Evolutionary conservation across 768 basidiomycete species (phyloP), one percentile per base, ranked within the genome.

Genomic region (Kwoniella sp.): DNA sequence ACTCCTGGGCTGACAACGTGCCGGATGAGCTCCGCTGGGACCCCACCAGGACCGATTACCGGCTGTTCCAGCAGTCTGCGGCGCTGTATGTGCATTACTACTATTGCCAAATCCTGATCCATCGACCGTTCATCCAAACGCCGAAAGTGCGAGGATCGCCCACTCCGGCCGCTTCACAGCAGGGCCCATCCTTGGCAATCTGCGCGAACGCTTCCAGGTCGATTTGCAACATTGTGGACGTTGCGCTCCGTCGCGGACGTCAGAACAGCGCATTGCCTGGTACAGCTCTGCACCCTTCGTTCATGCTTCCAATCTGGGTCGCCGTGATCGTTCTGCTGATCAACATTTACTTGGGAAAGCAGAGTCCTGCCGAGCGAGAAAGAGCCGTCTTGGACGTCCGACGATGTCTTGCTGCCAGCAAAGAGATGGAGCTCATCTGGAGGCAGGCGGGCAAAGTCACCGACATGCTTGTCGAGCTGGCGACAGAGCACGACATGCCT

Each of bases 171-270:
- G 36, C 19, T 38, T 27, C 38, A 22, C 46, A 63, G 49, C 67
- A 65, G 15, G 82, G 83, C 65, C 85, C 84, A 9, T 86, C 84
- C 0, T 77, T 86, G 19, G 83, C 85, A 0, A 87, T 86, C 47
- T 88, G 84, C 70, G 83, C 84, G n/a, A 89, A 89, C 46, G 83
- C 89, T 0, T 86, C 89, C 1, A 78, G 87, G 7, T 87, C 86
- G 1, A 84, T 81, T 53, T 81, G 80, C 32, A 86, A 85, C 65
- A 79, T 90, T 25, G 70, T 86, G 17, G 86, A 88, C 59, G 75
- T 81, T 2, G 79, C 81, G 45, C 73, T 78, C 42, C 59, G 81
- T 29, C 70, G 76, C 5, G 80, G 80, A 26, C 72, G 77, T 50
- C 78, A 73, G 38, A 78, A 80, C 57, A 40, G 49, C 17, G 65